Evolutionary conservation across 2,329 filamentous ascomycete genomes (phyloP), one percentile per base, ranked within the genome.

Genomic region (Pseudogymnoascus sp.): DNA sequence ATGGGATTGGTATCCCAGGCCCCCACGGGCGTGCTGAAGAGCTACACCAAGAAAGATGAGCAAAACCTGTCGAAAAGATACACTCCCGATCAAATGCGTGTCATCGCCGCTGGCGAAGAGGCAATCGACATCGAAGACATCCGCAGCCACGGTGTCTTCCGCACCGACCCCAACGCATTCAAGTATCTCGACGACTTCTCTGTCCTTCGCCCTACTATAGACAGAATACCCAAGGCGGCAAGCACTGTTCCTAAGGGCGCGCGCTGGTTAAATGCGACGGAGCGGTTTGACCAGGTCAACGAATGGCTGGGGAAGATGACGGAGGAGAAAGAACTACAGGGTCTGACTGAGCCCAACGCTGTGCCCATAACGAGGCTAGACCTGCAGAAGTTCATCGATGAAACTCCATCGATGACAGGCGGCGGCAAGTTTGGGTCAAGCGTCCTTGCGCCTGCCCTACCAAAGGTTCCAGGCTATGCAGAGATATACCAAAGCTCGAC

Each of bases 181-280:
- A 80, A 84, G 65, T 94, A 96, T 75, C 77, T 93, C 63, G 92
- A 97, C 73, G 91, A 96, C 75, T 89, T 96, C 71, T 84, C 88
- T 65, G 82, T 83, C 63, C 82, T 93, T 66, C 84, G 91, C 71
- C 90, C 91, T 62, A 80, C 90, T 60, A 83, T 94, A 65, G 93
- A 97, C 77, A 83, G 87, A 73, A 84, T 79, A 74, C 82, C 77
- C 68, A 80, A 76, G 74, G 67, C 67, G 18, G 63, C 69, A n/a
- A 67, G 66, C 12, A 69, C 70, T 10, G 61, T 69, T 23, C 70
- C 71, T 28, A 67, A 69, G 1, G 68, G 68, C 59, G 66, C 79
- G 60, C 80, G 86, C 65, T 77, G 82, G 66, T 82, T 87, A 76
- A 86, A 76, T 63, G 76, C 83, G 63, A 81, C 84, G 66, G 85